phyloP scores from a whole-genome alignment of 805 yeast genomes.

The Lachancea fermentati region DNA sequence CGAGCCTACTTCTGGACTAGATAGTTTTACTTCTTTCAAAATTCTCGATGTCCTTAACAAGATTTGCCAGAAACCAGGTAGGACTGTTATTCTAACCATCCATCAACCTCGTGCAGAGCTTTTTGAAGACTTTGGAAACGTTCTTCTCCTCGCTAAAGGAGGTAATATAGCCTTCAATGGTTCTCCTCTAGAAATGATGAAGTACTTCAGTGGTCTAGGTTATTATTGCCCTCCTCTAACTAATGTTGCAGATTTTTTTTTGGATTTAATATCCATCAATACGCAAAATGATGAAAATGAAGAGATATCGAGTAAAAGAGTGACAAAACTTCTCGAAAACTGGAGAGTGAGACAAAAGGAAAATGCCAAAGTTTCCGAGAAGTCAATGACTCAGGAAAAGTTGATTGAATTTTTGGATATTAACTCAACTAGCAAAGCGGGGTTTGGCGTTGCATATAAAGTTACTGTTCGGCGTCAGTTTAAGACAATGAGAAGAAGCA shows the following conservation, averaged over 20 bases:
- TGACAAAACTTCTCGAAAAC: conserved; percentile 31
- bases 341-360: conserved; percentile 32
- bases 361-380: neutral
- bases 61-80: conserved; percentile 48
- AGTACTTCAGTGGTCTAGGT: conserved; percentile 46
- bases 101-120: conserved; percentile 78
- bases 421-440: conserved; percentile 20
- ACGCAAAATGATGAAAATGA: conserved; percentile 42
- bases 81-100: conserved; percentile 69
- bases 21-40: conserved; percentile 68
- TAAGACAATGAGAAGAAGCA: conserved; percentile 39
- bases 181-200: conserved; percentile 37
- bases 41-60: conserved; percentile 55
- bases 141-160: conserved; percentile 68
- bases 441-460: conserved; percentile 29
- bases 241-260: conserved; percentile 68
- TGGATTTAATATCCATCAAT: conserved; percentile 63
- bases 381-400: conserved; percentile 12
- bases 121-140: conserved; percentile 59
- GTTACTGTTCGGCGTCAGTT: conserved; percentile 36
- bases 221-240: conserved; percentile 52
- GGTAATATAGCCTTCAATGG: conserved; percentile 71
- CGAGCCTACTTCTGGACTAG: conserved; percentile 88
- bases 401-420: conserved; percentile 17
- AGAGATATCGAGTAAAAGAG: conserved; percentile 36